A percentile compares a stretch with the other conserved stretches of the same genome.
These are phyloP conservation scores for Candida berthetii DNA, from an alignment of 805 yeast species.

Conservation along the genomic window DNA sequence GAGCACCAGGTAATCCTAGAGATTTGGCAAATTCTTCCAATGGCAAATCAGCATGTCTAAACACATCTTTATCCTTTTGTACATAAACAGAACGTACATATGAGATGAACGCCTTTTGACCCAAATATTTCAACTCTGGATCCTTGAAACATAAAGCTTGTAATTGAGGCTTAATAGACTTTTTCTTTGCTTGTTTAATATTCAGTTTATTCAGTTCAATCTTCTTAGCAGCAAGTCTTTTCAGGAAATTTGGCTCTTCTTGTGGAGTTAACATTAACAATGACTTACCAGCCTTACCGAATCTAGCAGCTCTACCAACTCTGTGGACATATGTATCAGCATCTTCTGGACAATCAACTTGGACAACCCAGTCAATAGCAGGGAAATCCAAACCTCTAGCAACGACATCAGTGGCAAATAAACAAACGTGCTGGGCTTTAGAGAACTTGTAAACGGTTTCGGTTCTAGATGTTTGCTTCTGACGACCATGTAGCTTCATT, in stretches of 20 bases:
- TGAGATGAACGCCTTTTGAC: conserved; percentile 93
- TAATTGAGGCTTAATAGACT: conserved; percentile 72
- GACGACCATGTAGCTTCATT: conserved; percentile 78
- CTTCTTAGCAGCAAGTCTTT: conserved; percentile 51
- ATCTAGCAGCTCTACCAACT: conserved; percentile 95
- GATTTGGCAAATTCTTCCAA: conserved; percentile 82
- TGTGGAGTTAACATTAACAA: conserved; percentile 76
- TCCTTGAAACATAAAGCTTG: conserved; percentile 89
- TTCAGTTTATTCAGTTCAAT: conserved; percentile 69
- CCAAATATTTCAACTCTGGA: conserved; percentile 87
- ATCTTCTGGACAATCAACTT: conserved; percentile 91
- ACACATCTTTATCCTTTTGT: conserved; percentile 83
- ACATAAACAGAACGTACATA: conserved; percentile 80
- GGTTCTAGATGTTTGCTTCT: conserved; percentile 71
- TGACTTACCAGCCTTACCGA: conserved; percentile 82
- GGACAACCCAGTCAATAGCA: conserved; percentile 88
- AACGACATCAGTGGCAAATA: conserved; percentile 95
- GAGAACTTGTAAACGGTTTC: conserved; percentile 59
- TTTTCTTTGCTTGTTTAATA: conserved; percentile 65
- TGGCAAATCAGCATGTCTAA: conserved; percentile 71
- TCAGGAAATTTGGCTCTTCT: conserved; percentile 74
- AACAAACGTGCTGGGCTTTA: conserved; percentile 51
- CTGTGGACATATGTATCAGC: conserved; percentile 90
- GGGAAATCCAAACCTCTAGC: conserved; percentile 97
- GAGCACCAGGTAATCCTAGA: conserved; percentile 93